A percentile compares a stretch with the other conserved stretches of the same genome.
These are phyloP conservation scores for Fomes fomentarius DNA, from an alignment of 1,284 basidiomycete species.

Conservation along the genomic window DNA sequence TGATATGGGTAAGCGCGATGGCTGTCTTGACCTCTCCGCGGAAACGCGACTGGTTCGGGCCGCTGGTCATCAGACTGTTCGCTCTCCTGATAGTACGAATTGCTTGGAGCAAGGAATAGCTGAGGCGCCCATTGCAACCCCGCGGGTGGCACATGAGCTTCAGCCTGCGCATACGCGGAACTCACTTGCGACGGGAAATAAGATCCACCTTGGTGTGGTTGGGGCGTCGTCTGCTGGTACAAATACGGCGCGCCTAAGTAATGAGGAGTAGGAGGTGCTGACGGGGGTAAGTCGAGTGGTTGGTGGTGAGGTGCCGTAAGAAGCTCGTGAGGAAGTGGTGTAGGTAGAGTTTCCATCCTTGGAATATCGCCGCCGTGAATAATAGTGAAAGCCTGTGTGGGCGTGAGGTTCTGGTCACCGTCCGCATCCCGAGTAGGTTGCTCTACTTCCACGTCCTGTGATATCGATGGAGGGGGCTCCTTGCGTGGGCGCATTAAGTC, in stretches of 20 bases:
- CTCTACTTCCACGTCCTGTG: background rate
- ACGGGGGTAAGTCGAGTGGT: constrained; percentile 36
- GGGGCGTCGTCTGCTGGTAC: background rate
- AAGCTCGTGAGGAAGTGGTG: constrained; percentile 59
- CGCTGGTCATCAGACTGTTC: constrained; percentile 24
- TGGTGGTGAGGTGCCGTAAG: constrained; percentile 43
- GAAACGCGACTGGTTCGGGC: background rate
- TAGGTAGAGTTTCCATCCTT: constrained; percentile 49
- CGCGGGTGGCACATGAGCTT: constrained; percentile 2
- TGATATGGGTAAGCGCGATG: background rate
- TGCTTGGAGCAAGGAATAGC: constrained; percentile 15
- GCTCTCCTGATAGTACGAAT: constrained; percentile 14
- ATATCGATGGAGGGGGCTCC: constrained; percentile 27
- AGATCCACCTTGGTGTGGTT: constrained; percentile 7
- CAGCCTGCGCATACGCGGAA: background rate
- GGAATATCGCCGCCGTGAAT: constrained; percentile 28
- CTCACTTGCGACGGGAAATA: constrained; percentile 9
- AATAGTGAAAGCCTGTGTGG: constrained; percentile 28
- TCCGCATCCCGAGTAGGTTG: constrained; percentile 8
- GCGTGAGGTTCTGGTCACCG: constrained; percentile 21
- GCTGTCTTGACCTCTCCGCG: constrained; percentile 4
- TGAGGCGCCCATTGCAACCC: constrained; percentile 20
- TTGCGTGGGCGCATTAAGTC: constrained; percentile 77
- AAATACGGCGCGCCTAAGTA: constrained; percentile 5
- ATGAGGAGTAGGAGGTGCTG: constrained; percentile 30